Base-by-base conservation (phyloP, 129 eudicot species). In the Rutidosis leptorrhynchoides region DNA sequence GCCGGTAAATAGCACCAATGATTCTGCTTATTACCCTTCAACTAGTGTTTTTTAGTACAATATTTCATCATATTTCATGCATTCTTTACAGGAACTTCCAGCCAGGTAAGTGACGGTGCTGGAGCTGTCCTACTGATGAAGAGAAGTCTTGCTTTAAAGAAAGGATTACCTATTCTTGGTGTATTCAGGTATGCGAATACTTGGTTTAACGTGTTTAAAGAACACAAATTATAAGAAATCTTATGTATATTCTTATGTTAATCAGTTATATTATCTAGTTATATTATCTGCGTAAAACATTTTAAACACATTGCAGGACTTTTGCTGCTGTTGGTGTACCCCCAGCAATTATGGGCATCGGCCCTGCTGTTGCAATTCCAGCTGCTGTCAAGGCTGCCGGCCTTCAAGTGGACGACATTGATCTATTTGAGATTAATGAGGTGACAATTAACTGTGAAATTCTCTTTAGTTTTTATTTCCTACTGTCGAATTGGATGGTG, bases 291-390 rank as follows among this genome's bases (percentile, higher is more conserved):
- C 11, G 29, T 26, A 3, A 14, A 58, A 25, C 63, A 10, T 19
- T 3, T 23, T 4, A 2, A 42, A 30, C 5, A 17, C n/a, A 65
- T 22, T 85, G 78, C 70, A 88, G 96, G 86, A 85, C 84, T 51
- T 93, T 88, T 79, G 92, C 83, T 77, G 98, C 95, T 17, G 98
- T 93, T 74, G 96, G 98, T 68, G 98, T 93, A 12, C 95, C 90
- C 30, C 98, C 98, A 24, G 87, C 98, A 1, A 79, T 92, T 43
- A 92, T 92, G 98, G 98, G 96, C 26, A 67, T 92, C 62, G 98
- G 96, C 26, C 96, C 96, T 30, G 88, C 96, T 35, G 94, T 92
- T 67, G 98, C 98, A 54, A 88, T 92, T 64, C 96, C 98, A 10
- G 96, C 95, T 24, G 96, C 98, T 19, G 95, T 93, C 45, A 93